Conservation (phyloP, 169 alveolate genomes). For the Cryptosporidium sp. region DNA sequence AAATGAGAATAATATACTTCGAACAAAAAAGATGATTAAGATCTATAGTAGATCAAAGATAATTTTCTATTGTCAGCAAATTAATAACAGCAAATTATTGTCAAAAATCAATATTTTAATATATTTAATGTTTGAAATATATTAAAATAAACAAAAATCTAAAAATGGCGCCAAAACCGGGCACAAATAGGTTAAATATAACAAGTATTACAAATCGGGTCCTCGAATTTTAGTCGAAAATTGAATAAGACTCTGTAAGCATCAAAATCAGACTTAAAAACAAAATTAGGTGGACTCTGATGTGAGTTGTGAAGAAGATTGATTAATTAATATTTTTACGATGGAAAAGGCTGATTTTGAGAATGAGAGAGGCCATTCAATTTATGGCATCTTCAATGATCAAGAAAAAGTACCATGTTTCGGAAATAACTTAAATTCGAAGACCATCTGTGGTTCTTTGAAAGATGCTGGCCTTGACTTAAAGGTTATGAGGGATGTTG, state of each 20-base stretch:
- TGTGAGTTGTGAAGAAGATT: neutral
- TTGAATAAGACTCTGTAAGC: neutral
- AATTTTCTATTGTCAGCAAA: neutral
- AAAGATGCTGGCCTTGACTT: conserved; percentile 14
- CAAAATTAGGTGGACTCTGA: neutral
- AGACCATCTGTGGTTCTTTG: neutral
- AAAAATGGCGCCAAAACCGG: conserved; percentile 6
- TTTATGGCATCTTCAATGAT: conserved; percentile 22
- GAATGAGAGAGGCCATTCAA: conserved; percentile 42
- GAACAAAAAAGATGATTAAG: neutral
- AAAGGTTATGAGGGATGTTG: conserved; percentile 15
- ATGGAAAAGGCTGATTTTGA: conserved; percentile 14
- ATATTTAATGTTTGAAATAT: neutral
- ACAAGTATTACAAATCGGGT: neutral
- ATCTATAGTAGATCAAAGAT: neutral
- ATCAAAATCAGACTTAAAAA: neutral
- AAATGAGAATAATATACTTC: neutral
- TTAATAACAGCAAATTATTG: neutral
- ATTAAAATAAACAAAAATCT: neutral
- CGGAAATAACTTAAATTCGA: neutral
- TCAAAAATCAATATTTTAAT: neutral
- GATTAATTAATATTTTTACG: neutral
- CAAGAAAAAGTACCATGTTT: neutral
- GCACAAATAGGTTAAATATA: neutral
- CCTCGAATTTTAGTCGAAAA: conserved; percentile 6